Conservation (phyloP, 352 stramenopile species). For the Phytopythium cucurbitacearum region DNA sequence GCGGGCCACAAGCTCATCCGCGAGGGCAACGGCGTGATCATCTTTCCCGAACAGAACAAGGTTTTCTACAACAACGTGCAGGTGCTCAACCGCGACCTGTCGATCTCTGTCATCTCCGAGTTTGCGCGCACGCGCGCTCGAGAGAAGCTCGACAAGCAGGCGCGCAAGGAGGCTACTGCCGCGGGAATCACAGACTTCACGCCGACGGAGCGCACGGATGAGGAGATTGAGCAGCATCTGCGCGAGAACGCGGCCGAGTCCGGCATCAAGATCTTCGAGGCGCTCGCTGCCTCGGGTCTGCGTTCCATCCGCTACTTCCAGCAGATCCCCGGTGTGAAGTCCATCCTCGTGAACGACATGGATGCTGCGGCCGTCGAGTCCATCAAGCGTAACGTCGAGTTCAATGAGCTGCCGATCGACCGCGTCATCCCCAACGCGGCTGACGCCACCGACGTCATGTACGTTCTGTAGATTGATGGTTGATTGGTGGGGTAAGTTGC, state of each 20-base stretch:
- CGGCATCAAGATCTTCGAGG: conserved; percentile 97
- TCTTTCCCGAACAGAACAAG: conserved; percentile 88
- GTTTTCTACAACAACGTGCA: conserved; percentile 94
- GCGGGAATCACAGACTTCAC: conserved; percentile 31
- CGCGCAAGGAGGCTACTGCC: conserved; percentile 46
- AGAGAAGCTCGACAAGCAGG: conserved; percentile 73
- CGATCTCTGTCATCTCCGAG: conserved; percentile 96
- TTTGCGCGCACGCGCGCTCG: conserved; percentile 90
- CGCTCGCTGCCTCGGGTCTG: conserved; percentile 96
- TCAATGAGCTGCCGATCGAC: conserved; percentile 81
- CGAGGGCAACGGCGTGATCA: conserved; percentile 88
- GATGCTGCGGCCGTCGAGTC: conserved; percentile 94
- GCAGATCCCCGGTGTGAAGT: conserved; percentile 96
- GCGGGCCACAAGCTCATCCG: conserved; percentile 85
- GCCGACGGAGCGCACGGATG: conserved; percentile 50
- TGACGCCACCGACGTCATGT: conserved; percentile 87
- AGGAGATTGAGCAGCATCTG: conserved; percentile 73
- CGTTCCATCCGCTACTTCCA: conserved; percentile 99
- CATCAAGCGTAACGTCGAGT: conserved; percentile 94
- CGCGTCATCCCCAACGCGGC: conserved; percentile 83
- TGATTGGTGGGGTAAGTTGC: neutral
- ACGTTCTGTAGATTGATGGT: conserved; percentile 5
- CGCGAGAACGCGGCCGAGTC: conserved; percentile 53
- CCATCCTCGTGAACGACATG: conserved; percentile 99
- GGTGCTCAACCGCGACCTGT: conserved; percentile 99